Evolutionary conservation across 2,329 filamentous ascomycete genomes (phyloP).

Genomic region (Dactylonectria macrodidyma): DNA sequence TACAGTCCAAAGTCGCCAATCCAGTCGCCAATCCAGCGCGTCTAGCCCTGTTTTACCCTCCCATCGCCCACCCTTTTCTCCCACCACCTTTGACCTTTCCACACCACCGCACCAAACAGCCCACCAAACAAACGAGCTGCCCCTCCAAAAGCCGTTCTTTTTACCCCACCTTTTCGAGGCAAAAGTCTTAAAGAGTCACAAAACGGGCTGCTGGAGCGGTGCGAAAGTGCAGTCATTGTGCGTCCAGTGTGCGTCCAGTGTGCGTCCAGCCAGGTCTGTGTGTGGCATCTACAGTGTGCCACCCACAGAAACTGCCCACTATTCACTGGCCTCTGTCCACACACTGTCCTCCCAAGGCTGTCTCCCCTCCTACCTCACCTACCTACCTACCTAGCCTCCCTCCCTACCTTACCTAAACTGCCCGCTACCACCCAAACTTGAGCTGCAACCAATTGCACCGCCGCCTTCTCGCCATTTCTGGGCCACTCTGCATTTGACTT

Average conservation of each 20-base stretch:
- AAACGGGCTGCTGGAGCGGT: conserved; percentile 13
- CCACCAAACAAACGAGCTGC: conserved; percentile 11
- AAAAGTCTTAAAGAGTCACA: too few species aligned
- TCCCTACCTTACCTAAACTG: background rate
- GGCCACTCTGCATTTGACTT: conserved; percentile 39
- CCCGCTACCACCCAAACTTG: background rate
- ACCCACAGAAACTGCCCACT: conserved; percentile 7
- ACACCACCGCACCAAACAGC: conserved; percentile 24
- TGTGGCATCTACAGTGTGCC: conserved; percentile 10
- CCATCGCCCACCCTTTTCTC: background rate
- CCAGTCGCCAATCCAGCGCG: background rate
- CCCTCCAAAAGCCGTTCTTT: conserved; percentile 27
- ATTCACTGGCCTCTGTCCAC: background rate
- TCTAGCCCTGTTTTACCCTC: conserved; percentile 23
- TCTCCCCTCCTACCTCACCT: too few species aligned
- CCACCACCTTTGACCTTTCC: conserved; percentile 4
- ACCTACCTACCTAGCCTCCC: too few species aligned
- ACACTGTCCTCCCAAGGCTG: background rate
- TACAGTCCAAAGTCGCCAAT: conserved; percentile 10
- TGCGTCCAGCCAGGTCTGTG: background rate
- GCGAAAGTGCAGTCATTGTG: background rate
- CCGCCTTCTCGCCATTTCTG: conserved; percentile 36
- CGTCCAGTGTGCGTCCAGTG: too few species aligned
- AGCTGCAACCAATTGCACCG: conserved; percentile 35
- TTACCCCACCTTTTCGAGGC: conserved; percentile 29